phyloP scores from a whole-genome alignment of 495 filamentous ascomycete genomes.

The Podospora fimiseda region DNA sequence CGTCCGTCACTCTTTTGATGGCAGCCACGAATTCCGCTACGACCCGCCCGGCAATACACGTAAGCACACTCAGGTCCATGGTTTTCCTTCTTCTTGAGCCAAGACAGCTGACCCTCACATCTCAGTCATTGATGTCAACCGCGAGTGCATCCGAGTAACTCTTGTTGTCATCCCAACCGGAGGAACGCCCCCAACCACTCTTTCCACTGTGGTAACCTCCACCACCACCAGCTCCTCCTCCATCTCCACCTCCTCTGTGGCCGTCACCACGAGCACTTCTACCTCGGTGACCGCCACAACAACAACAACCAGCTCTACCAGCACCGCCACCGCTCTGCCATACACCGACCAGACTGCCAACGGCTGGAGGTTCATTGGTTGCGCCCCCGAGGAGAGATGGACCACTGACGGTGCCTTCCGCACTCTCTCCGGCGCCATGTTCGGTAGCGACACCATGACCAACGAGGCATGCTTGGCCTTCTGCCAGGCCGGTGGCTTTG shows the following conservation, averaged over 20 bases:
- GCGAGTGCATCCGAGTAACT: slow-evolving; percentile 34
- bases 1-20: slow-evolving; percentile 34
- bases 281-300: slow-evolving; percentile 6
- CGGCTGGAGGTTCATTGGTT: slow-evolving; percentile 25
- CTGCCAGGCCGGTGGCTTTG: slow-evolving; percentile 40
- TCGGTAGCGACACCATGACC: slow-evolving; percentile 46
- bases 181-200: background rate
- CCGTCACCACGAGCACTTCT: slow-evolving; percentile 3
- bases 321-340: slow-evolving; percentile 2
- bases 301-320: slow-evolving; percentile 2
- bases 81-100: background rate
- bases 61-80: slow-evolving; percentile 17
- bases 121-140: slow-evolving; percentile 28
- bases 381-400: slow-evolving; percentile 26
- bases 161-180: slow-evolving; percentile 22
- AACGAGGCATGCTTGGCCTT: slow-evolving; percentile 50
- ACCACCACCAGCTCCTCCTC: background rate
- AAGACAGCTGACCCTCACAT: background rate
- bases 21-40: slow-evolving; percentile 41
- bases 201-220: slow-evolving; percentile 1
- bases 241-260: background rate
- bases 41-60: slow-evolving; percentile 38
- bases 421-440: slow-evolving; percentile 23
- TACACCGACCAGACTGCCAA: slow-evolving; percentile 21
- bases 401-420: slow-evolving; percentile 22